These are phyloP conservation scores for Ilyonectria robusta DNA, from an alignment of 2,329 filamentous ascomycete species.

Conservation along the genomic window DNA sequence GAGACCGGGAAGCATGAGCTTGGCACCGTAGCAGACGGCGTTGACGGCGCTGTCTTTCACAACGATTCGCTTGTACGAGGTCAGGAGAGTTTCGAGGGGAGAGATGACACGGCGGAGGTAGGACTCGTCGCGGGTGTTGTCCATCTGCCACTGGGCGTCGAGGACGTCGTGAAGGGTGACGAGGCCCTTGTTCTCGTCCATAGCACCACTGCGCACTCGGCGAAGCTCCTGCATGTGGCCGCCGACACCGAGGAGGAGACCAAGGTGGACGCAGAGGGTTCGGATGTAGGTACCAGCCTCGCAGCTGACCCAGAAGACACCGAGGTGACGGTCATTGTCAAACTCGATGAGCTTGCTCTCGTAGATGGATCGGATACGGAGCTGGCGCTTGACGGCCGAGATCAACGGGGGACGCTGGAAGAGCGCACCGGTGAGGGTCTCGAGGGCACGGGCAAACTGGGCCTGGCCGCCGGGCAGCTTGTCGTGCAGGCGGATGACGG, in stretches of 20 bases:
- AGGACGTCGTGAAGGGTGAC: slow-evolving; percentile 90
- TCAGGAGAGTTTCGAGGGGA: slow-evolving; percentile 92
- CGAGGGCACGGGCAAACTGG: slow-evolving; percentile 92
- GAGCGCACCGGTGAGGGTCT: slow-evolving; percentile 95
- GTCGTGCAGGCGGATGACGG: slow-evolving; percentile 94
- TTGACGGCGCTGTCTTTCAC: slow-evolving; percentile 91
- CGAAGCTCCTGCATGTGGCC: slow-evolving; percentile 99
- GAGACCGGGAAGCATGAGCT: slow-evolving; percentile 98
- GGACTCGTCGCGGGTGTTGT: slow-evolving; percentile 95
- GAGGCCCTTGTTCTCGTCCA: slow-evolving; percentile 90
- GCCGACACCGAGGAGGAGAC: slow-evolving; percentile 82
- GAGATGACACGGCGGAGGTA: slow-evolving; percentile 93
- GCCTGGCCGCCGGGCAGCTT: slow-evolving; percentile 94
- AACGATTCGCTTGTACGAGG: slow-evolving; percentile 94
- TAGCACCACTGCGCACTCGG: slow-evolving; percentile 92
- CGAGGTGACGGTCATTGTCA: slow-evolving; percentile 97
- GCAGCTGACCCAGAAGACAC: slow-evolving; percentile 99
- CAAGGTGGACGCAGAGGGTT: slow-evolving; percentile 96
- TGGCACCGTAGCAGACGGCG: slow-evolving; percentile 97
- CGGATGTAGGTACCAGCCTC: slow-evolving; percentile 98
- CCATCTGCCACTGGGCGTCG: slow-evolving; percentile 95
- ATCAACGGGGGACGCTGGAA: slow-evolving; percentile 95
- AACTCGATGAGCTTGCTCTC: slow-evolving; percentile 98
- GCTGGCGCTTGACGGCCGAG: slow-evolving; percentile 97
- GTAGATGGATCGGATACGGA: slow-evolving; percentile 98